These are phyloP conservation scores for Auriscalpium orientale DNA, from an alignment of 768 basidiomycete genomes.

Conservation along the genomic window DNA sequence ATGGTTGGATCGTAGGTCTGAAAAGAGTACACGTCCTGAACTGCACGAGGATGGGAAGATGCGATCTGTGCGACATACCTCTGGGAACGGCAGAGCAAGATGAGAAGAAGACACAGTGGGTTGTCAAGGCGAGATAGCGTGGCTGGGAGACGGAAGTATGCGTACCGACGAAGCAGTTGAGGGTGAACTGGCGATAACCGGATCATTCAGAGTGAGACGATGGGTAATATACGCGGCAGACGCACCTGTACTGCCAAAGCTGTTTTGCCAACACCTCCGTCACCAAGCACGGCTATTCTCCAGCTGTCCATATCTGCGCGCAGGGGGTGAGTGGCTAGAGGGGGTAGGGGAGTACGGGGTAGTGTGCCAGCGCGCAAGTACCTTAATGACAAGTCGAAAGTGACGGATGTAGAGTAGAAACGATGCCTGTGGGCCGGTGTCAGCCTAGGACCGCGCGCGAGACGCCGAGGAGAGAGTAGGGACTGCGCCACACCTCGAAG, in stretches of 20 bases:
- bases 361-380: neutral
- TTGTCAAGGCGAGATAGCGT: neutral
- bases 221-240: constrained; percentile 9
- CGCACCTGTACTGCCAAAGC: constrained; percentile 90
- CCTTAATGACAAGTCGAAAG: constrained; percentile 12
- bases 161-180: constrained; percentile 94
- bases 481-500: constrained; percentile 5
- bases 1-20: constrained; percentile 98
- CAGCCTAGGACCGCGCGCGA: neutral
- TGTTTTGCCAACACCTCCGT: constrained; percentile 97
- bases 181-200: constrained; percentile 61
- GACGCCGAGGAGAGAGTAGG: neutral
- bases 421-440: neutral
- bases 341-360: neutral
- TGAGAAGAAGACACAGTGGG: constrained; percentile 3
- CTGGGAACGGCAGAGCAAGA: constrained; percentile 28
- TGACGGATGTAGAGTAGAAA: neutral
- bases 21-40: constrained; percentile 7
- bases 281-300: constrained; percentile 93
- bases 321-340: neutral
- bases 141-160: neutral
- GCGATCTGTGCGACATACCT: constrained; percentile 34
- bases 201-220: constrained; percentile 1
- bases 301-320: constrained; percentile 75
- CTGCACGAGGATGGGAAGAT: constrained; percentile 3